Evolutionary conservation across 306 rosid genomes (phyloP), one percentile per base, ranked within the genome.

Genomic region (Argentina anserina): DNA sequence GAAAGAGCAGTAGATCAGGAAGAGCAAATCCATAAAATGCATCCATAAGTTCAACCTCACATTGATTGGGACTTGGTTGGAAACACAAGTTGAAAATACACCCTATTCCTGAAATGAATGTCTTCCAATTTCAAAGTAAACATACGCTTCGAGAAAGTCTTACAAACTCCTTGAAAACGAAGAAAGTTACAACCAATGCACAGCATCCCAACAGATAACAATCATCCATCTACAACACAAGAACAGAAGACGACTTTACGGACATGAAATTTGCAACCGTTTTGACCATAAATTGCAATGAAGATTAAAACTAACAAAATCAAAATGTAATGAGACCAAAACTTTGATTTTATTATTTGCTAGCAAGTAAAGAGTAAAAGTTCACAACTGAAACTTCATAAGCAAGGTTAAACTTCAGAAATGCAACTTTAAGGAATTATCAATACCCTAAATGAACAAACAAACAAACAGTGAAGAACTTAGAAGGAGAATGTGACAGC

Each of bases 221-320:
- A 79, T 91, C 96, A 93, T 82, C 96, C 96, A 93, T 89, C 98
- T 93, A 91, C 84, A 91, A 81, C 79, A 72, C 70, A 91, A 78
- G 73, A 81, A 78, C 73, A 81, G 67, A 39, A 78, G 18, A 72
- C 47, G 76, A 17, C 17, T 60, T 15, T 60, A 60, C 29, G 65
- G 23, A 31, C 20, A 25, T 26, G 3, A 31, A 29, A 31, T 33
- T 31, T 60, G 65, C 39, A 60, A 29, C 10, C 3, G 42, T 53
- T 72, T 52, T 40, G 26, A 21, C 53, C 29, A 45, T 49, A 61
- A 58, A 14, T 69, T 25, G 31, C 76, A 83, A 69, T 9, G 65
- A 43, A 34, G 65, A 29, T 25, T 12, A 17, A 71, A 59, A 47
- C 15, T 63, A 31, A 39, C 46, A 33, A 78, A 39, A 10, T 31